phyloP scores from a whole-genome alignment of 202 grass and related monocot species.

The Schoenoplectus tabernaemontani region DNA sequence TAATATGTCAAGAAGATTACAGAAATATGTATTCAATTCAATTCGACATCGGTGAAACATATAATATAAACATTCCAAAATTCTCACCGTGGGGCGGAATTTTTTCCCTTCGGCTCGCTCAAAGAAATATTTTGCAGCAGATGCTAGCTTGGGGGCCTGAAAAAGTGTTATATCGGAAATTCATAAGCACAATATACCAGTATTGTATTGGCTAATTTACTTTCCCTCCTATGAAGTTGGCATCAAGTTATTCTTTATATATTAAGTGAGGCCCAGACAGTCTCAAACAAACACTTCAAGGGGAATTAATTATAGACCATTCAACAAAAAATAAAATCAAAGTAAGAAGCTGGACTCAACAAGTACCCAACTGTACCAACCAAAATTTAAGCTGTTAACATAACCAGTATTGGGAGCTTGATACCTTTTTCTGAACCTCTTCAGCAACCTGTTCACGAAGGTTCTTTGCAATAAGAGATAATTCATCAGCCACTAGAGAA shows the following conservation, averaged over 20 bases:
- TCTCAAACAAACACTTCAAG: neutral
- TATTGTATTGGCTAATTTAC: neutral
- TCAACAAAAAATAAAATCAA: neutral
- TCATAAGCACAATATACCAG: neutral
- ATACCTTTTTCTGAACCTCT: conserved; percentile 42
- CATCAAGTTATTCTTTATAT: neutral
- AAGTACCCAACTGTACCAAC: neutral
- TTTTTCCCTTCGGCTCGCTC: conserved; percentile 88
- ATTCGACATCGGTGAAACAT: neutral
- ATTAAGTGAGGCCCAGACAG: neutral
- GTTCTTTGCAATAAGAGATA: conserved; percentile 71
- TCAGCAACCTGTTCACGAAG: conserved; percentile 77
- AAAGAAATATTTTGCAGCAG: conserved; percentile 95
- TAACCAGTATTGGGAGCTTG: neutral
- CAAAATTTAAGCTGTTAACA: neutral
- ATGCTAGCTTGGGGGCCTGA: conserved; percentile 91
- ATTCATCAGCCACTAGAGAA: conserved; percentile 76
- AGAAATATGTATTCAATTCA: neutral
- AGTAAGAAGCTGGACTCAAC: neutral
- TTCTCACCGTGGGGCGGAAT: conserved; percentile 87
- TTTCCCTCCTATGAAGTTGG: neutral
- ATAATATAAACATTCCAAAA: neutral
- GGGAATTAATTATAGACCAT: neutral
- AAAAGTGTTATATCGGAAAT: conserved; percentile 22
- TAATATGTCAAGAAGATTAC: neutral